phyloP scores from a whole-genome alignment of 805 yeast genomes.

The Grigorovia humatica region DNA sequence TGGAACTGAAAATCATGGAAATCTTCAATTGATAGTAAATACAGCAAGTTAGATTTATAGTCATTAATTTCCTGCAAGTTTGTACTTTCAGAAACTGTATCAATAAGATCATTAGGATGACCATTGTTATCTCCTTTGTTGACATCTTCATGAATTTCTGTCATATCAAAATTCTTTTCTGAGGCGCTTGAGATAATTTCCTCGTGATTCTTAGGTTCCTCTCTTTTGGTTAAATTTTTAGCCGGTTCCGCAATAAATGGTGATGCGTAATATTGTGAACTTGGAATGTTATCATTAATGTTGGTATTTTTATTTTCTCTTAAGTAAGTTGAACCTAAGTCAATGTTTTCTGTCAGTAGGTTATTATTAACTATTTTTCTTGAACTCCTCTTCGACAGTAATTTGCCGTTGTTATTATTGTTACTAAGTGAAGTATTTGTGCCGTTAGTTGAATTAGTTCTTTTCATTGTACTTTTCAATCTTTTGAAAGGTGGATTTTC shows the following conservation, averaged over 20 bases:
- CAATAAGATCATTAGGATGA: not conserved
- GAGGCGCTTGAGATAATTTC: conserved; percentile 2
- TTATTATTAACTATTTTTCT: not conserved
- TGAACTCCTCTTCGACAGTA: not conserved
- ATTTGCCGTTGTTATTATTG: not conserved
- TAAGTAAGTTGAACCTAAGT: not conserved
- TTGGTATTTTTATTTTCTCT: not conserved
- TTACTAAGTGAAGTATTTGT: not conserved
- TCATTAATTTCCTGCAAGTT: conserved; percentile 6
- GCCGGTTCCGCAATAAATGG: not conserved
- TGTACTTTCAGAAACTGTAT: not conserved
- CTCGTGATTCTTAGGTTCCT: conserved; percentile 2
- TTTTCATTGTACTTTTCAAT: conserved; percentile 27
- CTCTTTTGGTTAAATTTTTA: not conserved
- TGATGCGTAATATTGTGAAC: not conserved
- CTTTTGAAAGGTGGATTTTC: conserved; percentile 36
- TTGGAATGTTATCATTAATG: not conserved
- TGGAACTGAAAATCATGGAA: conserved; percentile 14
- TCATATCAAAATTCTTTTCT: not conserved
- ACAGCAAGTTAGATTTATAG: conserved; percentile 24
- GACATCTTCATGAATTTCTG: not conserved
- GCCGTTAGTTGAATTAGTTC: conserved; percentile 20
- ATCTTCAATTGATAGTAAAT: conserved; percentile 25
- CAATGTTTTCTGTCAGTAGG: not conserved
- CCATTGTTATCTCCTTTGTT: not conserved